These are phyloP conservation scores for Pseudohalonectria lignicola DNA, from an alignment of 2,329 filamentous ascomycete genomes.

Conservation along the genomic window DNA sequence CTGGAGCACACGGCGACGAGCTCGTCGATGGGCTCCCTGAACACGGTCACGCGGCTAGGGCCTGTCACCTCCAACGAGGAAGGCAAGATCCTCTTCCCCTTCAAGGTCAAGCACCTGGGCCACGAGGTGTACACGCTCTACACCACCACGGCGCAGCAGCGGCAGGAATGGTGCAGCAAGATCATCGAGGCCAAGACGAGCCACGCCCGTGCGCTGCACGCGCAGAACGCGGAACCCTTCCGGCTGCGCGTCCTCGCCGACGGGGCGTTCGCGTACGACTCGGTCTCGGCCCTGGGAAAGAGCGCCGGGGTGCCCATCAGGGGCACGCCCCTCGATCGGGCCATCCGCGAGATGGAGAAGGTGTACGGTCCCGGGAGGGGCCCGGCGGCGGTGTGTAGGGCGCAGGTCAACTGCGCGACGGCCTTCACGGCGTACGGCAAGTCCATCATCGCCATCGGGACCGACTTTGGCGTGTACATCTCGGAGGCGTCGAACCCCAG, in stretches of 20 bases:
- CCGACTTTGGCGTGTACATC: conserved; percentile 87
- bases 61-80: conserved; percentile 52
- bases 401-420: conserved; percentile 85
- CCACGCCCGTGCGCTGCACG: conserved; percentile 77
- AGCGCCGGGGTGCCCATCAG: conserved; percentile 64
- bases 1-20: conserved; percentile 59
- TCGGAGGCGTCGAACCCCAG: conserved; percentile 82
- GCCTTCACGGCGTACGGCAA: conserved; percentile 78
- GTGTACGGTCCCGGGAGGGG: conserved; percentile 60
- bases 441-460: conserved; percentile 85
- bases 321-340: conserved; percentile 83
- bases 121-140: conserved; percentile 90
- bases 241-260: conserved; percentile 85
- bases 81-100: conserved; percentile 81
- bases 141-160: conserved; percentile 61
- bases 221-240: conserved; percentile 95
- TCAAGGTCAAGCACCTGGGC: conserved; percentile 90
- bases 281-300: conserved; percentile 45
- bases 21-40: conserved; percentile 48
- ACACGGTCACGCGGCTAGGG: conserved; percentile 26
- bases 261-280: conserved; percentile 76
- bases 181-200: conserved; percentile 92
- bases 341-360: conserved; percentile 79
- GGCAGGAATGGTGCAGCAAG: conserved; percentile 84
- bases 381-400: conserved; percentile 69